These are phyloP conservation scores for Fraxinus cuspidata DNA, from an alignment of 257 asterid species.

Conservation along the genomic window DNA sequence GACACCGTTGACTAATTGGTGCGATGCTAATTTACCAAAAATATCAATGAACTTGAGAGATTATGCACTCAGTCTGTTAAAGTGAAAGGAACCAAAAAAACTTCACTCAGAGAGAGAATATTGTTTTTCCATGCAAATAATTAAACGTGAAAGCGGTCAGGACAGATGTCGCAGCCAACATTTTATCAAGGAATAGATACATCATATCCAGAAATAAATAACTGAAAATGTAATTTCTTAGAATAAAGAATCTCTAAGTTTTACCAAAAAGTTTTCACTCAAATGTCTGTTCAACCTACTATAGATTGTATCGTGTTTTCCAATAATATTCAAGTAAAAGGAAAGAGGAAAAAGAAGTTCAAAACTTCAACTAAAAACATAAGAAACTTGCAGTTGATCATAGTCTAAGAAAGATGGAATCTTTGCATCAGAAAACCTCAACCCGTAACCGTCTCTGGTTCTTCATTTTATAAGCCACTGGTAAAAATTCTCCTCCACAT, in stretches of 20 bases:
- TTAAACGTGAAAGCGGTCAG: neutral
- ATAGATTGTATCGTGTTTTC: neutral
- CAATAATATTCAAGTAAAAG: neutral
- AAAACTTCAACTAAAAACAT: no score
- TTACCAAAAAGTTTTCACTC: neutral
- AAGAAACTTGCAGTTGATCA: neutral
- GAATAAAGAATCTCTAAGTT: neutral
- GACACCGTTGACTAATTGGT: neutral
- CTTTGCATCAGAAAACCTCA: no score
- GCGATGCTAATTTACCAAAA: neutral
- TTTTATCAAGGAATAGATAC: neutral
- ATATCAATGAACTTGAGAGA: neutral
- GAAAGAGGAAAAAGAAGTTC: no score
- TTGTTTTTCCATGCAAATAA: neutral
- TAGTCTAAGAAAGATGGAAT: neutral
- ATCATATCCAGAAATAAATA: neutral
- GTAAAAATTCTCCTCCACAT: no score
- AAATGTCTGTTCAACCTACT: neutral
- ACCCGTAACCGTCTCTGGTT: no score
- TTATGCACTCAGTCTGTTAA: neutral
- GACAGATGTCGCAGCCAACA: neutral
- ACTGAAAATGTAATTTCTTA: neutral
- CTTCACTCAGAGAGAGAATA: neutral
- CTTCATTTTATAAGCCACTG: neutral
- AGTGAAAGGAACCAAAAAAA: neutral